Base-by-base conservation (phyloP, 164 flowering plant genomes). In the Vitis rupestris region DNA sequence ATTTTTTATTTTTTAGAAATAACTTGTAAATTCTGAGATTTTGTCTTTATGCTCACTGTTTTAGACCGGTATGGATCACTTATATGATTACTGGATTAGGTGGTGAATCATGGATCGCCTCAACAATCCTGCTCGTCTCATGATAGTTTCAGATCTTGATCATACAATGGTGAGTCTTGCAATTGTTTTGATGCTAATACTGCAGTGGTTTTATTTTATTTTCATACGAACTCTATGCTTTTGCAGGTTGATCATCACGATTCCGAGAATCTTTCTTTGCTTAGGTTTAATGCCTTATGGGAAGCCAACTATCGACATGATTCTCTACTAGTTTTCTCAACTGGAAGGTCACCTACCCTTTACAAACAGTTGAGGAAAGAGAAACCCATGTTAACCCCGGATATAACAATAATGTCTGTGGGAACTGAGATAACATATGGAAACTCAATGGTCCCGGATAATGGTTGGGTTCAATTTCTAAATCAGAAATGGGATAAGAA, bases 91-190 rank as follows among this genome's bases (percentile, higher is more conserved):
- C 4, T 37, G 44, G 44, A 37, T 37, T 37, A 37, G 44, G 44
- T 37, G 44, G 44, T 6, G 16, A 72, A 9, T 11, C 57, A 88
- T 92, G 98, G 89, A 92, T 75, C 85, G 88, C 51, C 80, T 92
- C 7, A 61, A 66, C 60, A 79, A 74, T 49, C 66, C 94, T 66
- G 82, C 98, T 14, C 81, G 78, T 51, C 85, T 92, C 68, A 90
- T 92, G 96, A 76, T 92, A 64, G 98, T 92, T 68, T 87, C 98
- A 0, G 98, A 92, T 84, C 93, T 92, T 69, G 98, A 92, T 79
- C 77, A 77, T 57, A 92, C 98, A 47, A 87, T 92, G 96, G 98
- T 89, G 44, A 63, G 30, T 78, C 37, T 15, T 13, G 13, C 14
- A 6, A 27, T 50, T 30, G 19, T 52, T 2, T 19, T 30, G 52